A percentile compares a stretch with the other conserved stretches of the same genome.
phyloP scores from a whole-genome alignment of 2,329 filamentous ascomycete species.

The Fusarium agapanthi region DNA sequence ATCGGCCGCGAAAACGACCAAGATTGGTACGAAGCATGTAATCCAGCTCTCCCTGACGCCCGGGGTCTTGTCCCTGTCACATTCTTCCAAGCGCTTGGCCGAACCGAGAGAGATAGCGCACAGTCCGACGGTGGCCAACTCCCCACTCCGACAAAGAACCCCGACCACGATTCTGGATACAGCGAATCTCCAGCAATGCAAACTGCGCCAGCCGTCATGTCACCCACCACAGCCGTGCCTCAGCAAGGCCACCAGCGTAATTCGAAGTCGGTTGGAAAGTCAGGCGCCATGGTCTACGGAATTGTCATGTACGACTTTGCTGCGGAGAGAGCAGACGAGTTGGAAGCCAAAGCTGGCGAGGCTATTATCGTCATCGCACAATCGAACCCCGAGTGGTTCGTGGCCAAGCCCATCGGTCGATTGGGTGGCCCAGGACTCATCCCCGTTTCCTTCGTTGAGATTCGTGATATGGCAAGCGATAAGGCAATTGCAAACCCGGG shows the following conservation, averaged over 20 bases:
- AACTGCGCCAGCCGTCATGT: conserved; percentile 27
- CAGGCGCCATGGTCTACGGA: conserved; percentile 91
- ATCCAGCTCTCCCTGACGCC: conserved; percentile 85
- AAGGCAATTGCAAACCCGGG: conserved; percentile 82
- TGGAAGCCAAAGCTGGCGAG: conserved; percentile 94
- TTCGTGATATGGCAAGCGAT: conserved; percentile 91
- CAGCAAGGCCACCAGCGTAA: conserved; percentile 52
- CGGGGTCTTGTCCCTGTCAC: conserved; percentile 92
- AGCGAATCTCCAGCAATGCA: conserved; percentile 49
- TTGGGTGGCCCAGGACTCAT: conserved; percentile 96
- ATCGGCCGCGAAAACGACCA: conserved; percentile 93
- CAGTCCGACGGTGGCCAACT: conserved; percentile 68
- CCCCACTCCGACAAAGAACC: conserved; percentile 62
- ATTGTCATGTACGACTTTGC: conserved; percentile 97
- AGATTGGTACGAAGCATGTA: conserved; percentile 99
- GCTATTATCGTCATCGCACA: conserved; percentile 98
- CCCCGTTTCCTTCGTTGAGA: conserved; percentile 95
- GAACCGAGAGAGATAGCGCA: conserved; percentile 88
- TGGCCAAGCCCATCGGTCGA: conserved; percentile 97
- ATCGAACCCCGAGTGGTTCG: conserved; percentile 98
- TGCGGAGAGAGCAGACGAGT: conserved; percentile 92
- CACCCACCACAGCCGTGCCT: conserved; percentile 28
- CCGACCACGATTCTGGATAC: conserved; percentile 92
- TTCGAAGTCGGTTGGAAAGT: conserved; percentile 61
- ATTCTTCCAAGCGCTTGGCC: conserved; percentile 92